Percentiles rank a stretch among this genome's conserved stretches.
These are phyloP conservation scores for Acanthochlamys bracteata DNA, from an alignment of 106 monocot genomes.

Conservation along the genomic window DNA sequence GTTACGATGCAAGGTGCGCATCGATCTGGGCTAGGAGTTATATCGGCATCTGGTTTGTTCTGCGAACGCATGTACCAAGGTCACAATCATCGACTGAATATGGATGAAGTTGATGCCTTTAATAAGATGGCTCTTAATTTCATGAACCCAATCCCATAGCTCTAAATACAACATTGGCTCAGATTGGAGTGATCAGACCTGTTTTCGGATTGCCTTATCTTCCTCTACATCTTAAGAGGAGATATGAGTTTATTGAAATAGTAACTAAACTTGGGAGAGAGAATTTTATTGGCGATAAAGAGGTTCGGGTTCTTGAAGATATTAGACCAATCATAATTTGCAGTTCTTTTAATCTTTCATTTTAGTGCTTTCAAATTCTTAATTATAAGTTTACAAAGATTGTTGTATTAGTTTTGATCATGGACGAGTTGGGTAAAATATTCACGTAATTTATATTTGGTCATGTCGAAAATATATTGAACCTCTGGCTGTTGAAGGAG, in stretches of 20 bases:
- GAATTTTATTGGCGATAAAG: slow-evolving; percentile 66
- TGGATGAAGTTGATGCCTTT: slow-evolving; percentile 59
- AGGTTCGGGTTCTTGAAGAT: slow-evolving; percentile 66
- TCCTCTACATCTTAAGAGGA: slow-evolving; percentile 55
- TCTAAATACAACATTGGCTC: slow-evolving; percentile 76
- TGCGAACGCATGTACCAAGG: slow-evolving; percentile 70
- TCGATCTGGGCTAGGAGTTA: slow-evolving; percentile 83
- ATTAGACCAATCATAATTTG: slow-evolving; percentile 15
- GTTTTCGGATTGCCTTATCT: slow-evolving; percentile 79
- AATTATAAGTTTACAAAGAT: neutral
- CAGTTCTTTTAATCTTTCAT: neutral
- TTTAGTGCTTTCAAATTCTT: neutral
- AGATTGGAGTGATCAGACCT: slow-evolving; percentile 65
- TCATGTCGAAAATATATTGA: too few species aligned
- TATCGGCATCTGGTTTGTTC: slow-evolving; percentile 69
- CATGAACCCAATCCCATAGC: slow-evolving; percentile 74
- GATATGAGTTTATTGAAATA: slow-evolving; percentile 64
- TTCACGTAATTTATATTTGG: too few species aligned
- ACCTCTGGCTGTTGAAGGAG: too few species aligned
- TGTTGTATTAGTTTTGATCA: slow-evolving; percentile 1
- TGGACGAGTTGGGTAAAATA: too few species aligned
- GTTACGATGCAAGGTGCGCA: slow-evolving; percentile 77
- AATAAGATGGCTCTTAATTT: slow-evolving; percentile 72
- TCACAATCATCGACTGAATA: slow-evolving; percentile 39
- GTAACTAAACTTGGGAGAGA: slow-evolving; percentile 73